Conservation (phyloP, 768 basidiomycete genomes). For the Tylopilus vinaceipallidus region DNA sequence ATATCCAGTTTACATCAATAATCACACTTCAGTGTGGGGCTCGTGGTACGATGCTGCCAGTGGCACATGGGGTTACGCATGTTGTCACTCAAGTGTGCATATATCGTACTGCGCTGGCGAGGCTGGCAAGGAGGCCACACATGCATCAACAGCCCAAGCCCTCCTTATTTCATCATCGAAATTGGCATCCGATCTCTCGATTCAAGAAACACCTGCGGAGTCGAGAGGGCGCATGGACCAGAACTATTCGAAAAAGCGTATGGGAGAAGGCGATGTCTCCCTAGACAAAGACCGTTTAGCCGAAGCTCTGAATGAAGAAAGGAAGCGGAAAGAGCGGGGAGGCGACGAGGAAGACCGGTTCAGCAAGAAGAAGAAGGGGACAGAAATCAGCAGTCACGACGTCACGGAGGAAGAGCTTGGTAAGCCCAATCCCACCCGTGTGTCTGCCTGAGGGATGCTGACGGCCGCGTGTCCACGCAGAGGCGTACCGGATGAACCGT, state of each 20-base stretch:
- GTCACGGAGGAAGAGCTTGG: conserved; percentile 89
- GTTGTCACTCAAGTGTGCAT: conserved; percentile 86
- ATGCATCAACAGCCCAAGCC: conserved; percentile 72
- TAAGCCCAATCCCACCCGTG: conserved; percentile 37
- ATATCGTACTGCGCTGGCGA: conserved; percentile 89
- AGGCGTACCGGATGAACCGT: conserved; percentile 85
- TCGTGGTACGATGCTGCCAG: conserved; percentile 81
- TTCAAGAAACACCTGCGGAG: conserved; percentile 32
- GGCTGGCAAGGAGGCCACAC: conserved; percentile 75
- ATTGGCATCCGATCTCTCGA: conserved; percentile 25
- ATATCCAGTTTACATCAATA: conserved; percentile 76
- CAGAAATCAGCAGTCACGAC: conserved; percentile 59
- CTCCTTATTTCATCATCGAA: conserved; percentile 50
- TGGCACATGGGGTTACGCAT: conserved; percentile 88
- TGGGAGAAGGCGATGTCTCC: conserved; percentile 80
- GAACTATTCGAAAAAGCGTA: conserved; percentile 73
- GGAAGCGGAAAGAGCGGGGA: conserved; percentile 67
- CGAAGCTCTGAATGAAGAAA: conserved; percentile 73
- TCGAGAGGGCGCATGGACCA: conserved; percentile 51
- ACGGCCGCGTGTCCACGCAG: conserved; percentile 39
- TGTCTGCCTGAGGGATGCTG: background rate
- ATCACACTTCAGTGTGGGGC: conserved; percentile 97
- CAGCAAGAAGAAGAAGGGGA: conserved; percentile 59
- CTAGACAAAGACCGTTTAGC: conserved; percentile 70
- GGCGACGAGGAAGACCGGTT: conserved; percentile 52